phyloP scores from a whole-genome alignment of 2,329 filamentous ascomycete genomes.

The Drechslerella coelobrocha region DNA sequence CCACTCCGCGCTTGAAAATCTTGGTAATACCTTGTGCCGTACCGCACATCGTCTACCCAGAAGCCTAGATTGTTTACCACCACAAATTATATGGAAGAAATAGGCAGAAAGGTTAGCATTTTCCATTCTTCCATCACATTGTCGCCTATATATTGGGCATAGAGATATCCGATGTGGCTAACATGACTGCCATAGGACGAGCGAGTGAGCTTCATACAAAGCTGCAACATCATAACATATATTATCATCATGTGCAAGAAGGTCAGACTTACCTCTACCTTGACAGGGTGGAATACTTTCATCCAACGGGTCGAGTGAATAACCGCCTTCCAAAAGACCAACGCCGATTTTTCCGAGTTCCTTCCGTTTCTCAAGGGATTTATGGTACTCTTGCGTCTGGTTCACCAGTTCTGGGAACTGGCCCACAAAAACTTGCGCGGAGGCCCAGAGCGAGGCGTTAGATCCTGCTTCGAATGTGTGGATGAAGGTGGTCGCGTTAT shows the following conservation, averaged over 20 bases:
- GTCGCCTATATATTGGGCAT: neutral
- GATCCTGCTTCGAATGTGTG: constrained; percentile 20
- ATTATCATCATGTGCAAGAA: neutral
- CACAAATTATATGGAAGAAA: neutral
- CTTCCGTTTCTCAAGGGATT: constrained; percentile 4
- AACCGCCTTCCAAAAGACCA: constrained; percentile 27
- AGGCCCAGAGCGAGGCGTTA: constrained; percentile 29
- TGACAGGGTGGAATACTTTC: constrained; percentile 16
- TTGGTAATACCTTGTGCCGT: neutral
- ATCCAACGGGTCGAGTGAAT: neutral
- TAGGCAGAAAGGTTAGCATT: neutral
- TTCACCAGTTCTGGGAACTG: constrained; percentile 37
- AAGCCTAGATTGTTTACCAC: no score
- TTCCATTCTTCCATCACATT: neutral
- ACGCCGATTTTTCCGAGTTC: constrained; percentile 8
- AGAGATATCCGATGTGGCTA: no score
- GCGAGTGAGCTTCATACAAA: neutral
- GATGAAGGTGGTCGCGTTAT: constrained; percentile 7
- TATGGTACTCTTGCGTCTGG: constrained; percentile 15
- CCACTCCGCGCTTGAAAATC: neutral
- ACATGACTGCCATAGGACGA: constrained; percentile 1
- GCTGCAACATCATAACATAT: neutral
- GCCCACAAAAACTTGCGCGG: constrained; percentile 18
- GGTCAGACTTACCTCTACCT: constrained; percentile 19
- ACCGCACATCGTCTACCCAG: neutral